Evolutionary conservation across 441 rosid genomes (phyloP).

Genomic region (Flueggea neowawraea): DNA sequence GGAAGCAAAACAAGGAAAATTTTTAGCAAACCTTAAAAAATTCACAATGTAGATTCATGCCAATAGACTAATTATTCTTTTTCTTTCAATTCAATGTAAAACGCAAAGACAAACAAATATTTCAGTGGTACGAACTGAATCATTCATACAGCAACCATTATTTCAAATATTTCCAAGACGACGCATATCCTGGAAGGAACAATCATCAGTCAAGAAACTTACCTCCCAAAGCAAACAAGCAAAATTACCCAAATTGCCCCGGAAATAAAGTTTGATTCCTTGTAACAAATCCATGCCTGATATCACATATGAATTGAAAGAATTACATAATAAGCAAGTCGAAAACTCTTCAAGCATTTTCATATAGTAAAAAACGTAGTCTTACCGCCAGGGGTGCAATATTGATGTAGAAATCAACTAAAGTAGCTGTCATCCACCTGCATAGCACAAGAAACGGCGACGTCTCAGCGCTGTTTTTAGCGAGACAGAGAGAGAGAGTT

Average conservation of each 20-base stretch:
- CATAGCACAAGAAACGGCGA: constrained; percentile 4
- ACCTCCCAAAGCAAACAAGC: constrained; percentile 73
- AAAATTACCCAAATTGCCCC: constrained; percentile 57
- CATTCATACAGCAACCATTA: no score
- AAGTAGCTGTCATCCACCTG: constrained; percentile 82
- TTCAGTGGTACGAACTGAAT: no score
- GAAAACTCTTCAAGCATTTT: no score
- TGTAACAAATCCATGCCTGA: constrained; percentile 74
- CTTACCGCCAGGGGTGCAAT: constrained; percentile 58
- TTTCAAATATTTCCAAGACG: no score
- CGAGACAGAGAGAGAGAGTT: background rate
- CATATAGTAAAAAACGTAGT: no score
- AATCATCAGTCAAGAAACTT: background rate
- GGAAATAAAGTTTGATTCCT: constrained; percentile 42
- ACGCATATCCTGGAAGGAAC: no score
- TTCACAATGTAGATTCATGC: no score
- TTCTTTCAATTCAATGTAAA: no score
- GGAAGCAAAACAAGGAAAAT: background rate
- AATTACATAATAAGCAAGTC: no score
- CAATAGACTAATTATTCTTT: no score
- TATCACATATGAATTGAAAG: background rate
- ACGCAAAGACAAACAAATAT: no score
- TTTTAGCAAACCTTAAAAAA: background rate
- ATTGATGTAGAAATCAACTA: constrained; percentile 73
- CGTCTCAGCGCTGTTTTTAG: background rate